Base-by-base conservation (phyloP, 306 rosid species). In the Dalbergia cultrata region DNA sequence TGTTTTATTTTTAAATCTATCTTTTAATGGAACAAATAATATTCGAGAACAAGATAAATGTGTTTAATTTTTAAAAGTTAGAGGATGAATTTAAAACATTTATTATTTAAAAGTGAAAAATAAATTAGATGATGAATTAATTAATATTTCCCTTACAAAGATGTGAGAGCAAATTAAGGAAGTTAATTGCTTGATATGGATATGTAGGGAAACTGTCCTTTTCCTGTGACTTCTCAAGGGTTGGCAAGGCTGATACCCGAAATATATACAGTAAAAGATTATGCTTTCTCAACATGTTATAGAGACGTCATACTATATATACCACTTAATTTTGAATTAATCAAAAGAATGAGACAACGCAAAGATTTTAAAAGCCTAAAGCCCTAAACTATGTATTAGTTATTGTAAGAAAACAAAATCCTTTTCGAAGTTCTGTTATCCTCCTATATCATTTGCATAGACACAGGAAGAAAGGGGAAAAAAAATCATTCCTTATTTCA, bases 151-250 rank as follows among this genome's bases (percentile, higher is more conserved):
- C 31, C 31, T 26, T 26, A 10, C 62, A 47, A n/a, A 47, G n/a
- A 63, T 44, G 61, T 13, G 11, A 63, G 53, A 47, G 44, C 69
- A 5, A 34, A 63, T 34, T 21, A 68, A 70, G 43, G 34, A 76
- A 63, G 72, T 63, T 63, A n/a, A 52, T 26, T 26, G 31, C 9
- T 49, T 34, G 26, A 62, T 33, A 17, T 34, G 7, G 13, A 62
- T 62, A 61, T 10, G 31, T 1, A 26, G 31, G 1, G 31, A 26
- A 26, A 26, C 31, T 34, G 5, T 0, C 22, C 13, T 44, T 16
- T 26, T n/a, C 45, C 26, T 3, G 50, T 67, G 56, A 19, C 37
- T 67, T 67, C 31, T 43, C 18, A 67, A 67, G 45, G 26, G 74
- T 45, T 68, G 74, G 8, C 13, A 13, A 43, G 56, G 6, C 31